A percentile compares a stretch with the other conserved stretches of the same genome.
phyloP scores from a whole-genome alignment of 345 rosid species.

The Lepidium aucheri region DNA sequence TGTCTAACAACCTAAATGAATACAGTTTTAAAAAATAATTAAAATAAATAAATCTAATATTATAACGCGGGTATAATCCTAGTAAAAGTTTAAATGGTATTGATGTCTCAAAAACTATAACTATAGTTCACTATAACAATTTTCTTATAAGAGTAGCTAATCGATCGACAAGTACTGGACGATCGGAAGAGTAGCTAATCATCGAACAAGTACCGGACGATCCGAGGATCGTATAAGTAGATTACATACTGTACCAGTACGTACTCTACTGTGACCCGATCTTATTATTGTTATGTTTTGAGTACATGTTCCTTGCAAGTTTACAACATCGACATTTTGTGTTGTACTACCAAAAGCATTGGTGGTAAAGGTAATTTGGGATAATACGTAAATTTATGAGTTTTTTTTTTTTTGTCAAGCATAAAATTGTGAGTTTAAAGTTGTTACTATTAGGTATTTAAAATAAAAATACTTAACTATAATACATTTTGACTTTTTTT shows the following conservation, averaged over 20 bases:
- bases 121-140: no score
- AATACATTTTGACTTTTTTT: no score
- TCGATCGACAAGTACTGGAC: background rate
- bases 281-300: background rate
- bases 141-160: background rate
- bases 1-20: no score
- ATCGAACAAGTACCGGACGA: background rate
- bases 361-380: no score
- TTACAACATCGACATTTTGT: background rate
- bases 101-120: background rate
- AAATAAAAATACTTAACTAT: no score
- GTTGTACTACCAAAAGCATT: background rate
- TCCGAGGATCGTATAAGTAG: background rate
- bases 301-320: background rate
- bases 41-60: no score
- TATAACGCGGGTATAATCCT: no score
- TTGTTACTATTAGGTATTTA: no score
- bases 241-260: background rate
- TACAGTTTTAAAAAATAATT: no score
- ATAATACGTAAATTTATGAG: no score
- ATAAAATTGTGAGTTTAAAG: no score
- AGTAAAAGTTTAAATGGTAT: background rate
- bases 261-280: background rate
- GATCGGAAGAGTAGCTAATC: background rate
- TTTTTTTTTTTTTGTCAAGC: no score